Evolutionary conservation across 495 filamentous ascomycete species (phyloP).

Genomic region (Aspergillus conjunctus): DNA sequence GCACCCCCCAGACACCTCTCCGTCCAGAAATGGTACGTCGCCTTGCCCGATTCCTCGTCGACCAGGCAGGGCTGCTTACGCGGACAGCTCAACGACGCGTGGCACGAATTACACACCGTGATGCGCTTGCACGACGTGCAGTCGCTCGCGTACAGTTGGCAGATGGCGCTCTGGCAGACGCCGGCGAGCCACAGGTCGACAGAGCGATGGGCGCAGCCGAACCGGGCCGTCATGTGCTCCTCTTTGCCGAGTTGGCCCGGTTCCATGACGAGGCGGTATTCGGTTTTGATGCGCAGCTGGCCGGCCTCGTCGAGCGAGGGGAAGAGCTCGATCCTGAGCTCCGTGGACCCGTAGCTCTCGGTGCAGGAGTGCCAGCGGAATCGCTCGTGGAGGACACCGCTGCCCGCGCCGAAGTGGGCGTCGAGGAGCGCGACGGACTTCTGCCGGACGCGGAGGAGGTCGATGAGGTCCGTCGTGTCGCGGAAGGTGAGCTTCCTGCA

Average conservation of each 20-base stretch:
- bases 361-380: conserved; percentile 51
- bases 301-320: conserved; percentile 42
- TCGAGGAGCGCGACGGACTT: conserved; percentile 33
- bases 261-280: conserved; percentile 44
- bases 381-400: conserved; percentile 32
- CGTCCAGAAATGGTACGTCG: conserved; percentile 46
- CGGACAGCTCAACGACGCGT: conserved; percentile 41
- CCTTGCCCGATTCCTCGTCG: conserved; percentile 28
- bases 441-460: conserved; percentile 38
- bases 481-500: conserved; percentile 52
- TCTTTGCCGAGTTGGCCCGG: conserved; percentile 47
- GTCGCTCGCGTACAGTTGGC: conserved; percentile 40
- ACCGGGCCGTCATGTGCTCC: conserved; percentile 47
- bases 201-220: conserved; percentile 51
- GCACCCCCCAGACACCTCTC: conserved; percentile 42
- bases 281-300: conserved; percentile 41
- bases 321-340: conserved; percentile 41
- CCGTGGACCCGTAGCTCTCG: conserved; percentile 45
- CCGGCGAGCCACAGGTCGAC: conserved; percentile 50
- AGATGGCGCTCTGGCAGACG: conserved; percentile 47
- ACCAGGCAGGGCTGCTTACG: conserved; percentile 38
- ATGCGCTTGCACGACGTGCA: conserved; percentile 47
- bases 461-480: conserved; percentile 43
- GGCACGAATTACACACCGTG: conserved; percentile 44
- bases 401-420: conserved; percentile 34